Base-by-base conservation (phyloP, 305 asterid species). In the Striga hermonthica region DNA sequence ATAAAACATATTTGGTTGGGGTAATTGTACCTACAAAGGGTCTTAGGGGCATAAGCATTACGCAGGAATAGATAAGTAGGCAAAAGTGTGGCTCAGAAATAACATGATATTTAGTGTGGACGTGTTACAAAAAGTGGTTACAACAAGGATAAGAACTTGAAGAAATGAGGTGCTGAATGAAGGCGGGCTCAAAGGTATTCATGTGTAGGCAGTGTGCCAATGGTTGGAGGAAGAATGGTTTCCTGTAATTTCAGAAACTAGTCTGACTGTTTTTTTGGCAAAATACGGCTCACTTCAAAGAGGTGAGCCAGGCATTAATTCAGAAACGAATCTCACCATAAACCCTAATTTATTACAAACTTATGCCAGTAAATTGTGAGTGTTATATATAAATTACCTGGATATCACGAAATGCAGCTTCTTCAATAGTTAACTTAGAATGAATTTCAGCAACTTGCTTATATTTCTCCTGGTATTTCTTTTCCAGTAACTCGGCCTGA, bases 391-490 rank as follows among this genome's bases (percentile, higher is more conserved):
- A 67, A 38, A 15, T 68, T 62, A 85, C 98, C 91, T 86, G 97
- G 72, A 82, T 72, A 68, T 84, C 98, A 68, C 97, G 96, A 80
- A 87, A 93, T 72, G 97, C 75, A 76, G 95, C 97, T 71, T 93
- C 98, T 79, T 93, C 97, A 74, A 93, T 76, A 6, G 96, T 90
- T 78, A 93, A 76, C 76, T 87, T 93, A 12, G 97, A 87, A 80
- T 92, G 96, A 76, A 93, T 83, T 78, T 93, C 97, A 53, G 96
- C 86, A 76, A 90, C 96, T 75, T 84, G 94, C 76, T 84, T 92
- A 78, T 92, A 89, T 74, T 84, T 89, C 74, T 92, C 98, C 76
- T 89, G 97, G 72, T 90, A 93, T 78, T 90, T 93, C 88, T 90
- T 90, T 64, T 76, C 95, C 31, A 93, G 83, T 52, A 78, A 67